These are phyloP conservation scores for Psilocybe cubensis DNA, from an alignment of 768 basidiomycete species.

Conservation along the genomic window DNA sequence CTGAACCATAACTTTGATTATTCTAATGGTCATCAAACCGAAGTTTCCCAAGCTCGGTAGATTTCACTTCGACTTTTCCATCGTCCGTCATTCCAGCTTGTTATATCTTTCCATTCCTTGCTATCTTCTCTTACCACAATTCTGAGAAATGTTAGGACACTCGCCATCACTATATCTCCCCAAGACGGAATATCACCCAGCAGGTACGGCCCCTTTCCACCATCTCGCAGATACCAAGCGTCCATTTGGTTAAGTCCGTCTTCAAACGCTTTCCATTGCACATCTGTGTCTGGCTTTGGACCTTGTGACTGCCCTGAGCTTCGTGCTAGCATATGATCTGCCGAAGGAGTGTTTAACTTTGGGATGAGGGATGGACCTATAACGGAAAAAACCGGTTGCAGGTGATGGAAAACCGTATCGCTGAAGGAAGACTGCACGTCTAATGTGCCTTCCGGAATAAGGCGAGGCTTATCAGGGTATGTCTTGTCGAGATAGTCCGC, in stretches of 20 bases:
- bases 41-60: neutral
- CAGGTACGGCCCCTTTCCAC: neutral
- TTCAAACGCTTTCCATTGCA: neutral
- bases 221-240: neutral
- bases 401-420: too few species aligned
- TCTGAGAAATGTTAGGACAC: slow-evolving; percentile 21
- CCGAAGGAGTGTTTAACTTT: too few species aligned
- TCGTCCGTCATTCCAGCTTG: slow-evolving; percentile 27
- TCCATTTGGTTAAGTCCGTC: neutral
- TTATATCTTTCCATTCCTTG: slow-evolving; percentile 36
- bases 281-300: neutral
- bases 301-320: neutral
- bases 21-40: too few species aligned
- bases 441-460: neutral
- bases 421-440: neutral
- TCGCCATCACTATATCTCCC: slow-evolving; percentile 31
- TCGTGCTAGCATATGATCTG: too few species aligned
- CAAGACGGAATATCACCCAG: slow-evolving; percentile 27
- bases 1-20: too few species aligned
- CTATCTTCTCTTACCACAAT: slow-evolving; percentile 33
- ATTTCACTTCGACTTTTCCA: neutral
- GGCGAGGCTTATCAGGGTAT: neutral
- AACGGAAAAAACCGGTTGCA: too few species aligned
- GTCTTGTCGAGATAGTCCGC: slow-evolving; percentile 2
- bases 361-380: too few species aligned